Percentiles rank a stretch among this genome's conserved stretches.
Evolutionary conservation across 2,329 filamentous ascomycete species (phyloP).

Genomic region (Tricladium varicosporioides): DNA sequence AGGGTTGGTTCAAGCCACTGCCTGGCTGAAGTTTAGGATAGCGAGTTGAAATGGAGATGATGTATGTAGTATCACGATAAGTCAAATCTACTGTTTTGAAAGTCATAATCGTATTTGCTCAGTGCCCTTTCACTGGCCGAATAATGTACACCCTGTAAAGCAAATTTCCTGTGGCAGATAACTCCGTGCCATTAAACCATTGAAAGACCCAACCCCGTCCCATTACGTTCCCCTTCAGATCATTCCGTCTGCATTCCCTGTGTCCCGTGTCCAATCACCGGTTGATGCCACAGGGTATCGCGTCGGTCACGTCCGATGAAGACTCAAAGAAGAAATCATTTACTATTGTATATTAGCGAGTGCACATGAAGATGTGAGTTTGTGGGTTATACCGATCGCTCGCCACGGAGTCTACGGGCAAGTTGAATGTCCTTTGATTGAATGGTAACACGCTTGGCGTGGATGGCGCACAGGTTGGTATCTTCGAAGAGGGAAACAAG

Average conservation of each 20-base stretch:
- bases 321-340: not conserved
- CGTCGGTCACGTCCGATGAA: conserved; percentile 9
- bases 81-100: not conserved
- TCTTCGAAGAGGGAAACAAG: conserved; percentile 98
- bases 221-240: conserved; percentile 25
- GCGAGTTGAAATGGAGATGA: too few species aligned
- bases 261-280: conserved; percentile 3
- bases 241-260: conserved; percentile 6
- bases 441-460: conserved; percentile 99
- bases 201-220: conserved; percentile 25
- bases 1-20: too few species aligned
- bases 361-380: not conserved
- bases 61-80: too few species aligned
- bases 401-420: conserved; percentile 82
- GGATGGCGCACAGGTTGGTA: conserved; percentile 97
- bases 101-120: conserved; percentile 29
- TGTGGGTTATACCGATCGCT: conserved; percentile 57
- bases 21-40: too few species aligned
- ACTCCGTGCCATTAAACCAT: conserved; percentile 28
- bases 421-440: conserved; percentile 45
- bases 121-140: conserved; percentile 31
- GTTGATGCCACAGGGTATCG: conserved; percentile 14
- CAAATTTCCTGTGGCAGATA: conserved; percentile 13
- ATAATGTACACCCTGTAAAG: conserved; percentile 31
- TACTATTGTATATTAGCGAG: not conserved